These are phyloP conservation scores for Golubevia sp. DNA, from an alignment of 1,284 basidiomycete species.

Conservation along the genomic window DNA sequence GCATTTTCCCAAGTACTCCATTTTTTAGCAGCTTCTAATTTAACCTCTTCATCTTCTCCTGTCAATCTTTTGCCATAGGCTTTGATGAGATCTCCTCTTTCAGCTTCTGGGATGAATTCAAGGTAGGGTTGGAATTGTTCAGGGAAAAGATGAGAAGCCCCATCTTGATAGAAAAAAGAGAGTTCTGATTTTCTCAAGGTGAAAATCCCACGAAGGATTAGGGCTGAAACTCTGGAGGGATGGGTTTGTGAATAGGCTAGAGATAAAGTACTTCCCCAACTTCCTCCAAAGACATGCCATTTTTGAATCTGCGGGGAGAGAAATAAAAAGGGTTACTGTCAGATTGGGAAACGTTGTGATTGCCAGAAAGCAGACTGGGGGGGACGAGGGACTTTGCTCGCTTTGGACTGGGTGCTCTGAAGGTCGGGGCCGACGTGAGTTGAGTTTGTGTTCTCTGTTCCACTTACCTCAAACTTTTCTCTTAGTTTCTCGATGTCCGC, in stretches of 20 bases:
- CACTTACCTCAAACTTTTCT: slow-evolving; percentile 66
- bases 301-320: slow-evolving; percentile 12
- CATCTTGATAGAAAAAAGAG: slow-evolving; percentile 88
- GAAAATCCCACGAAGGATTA: slow-evolving; percentile 90
- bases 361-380: too few relatives aligned
- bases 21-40: slow-evolving; percentile 76
- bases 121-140: slow-evolving; percentile 67
- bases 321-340: not conserved
- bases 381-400: too few relatives aligned
- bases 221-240: slow-evolving; percentile 76
- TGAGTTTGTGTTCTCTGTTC: not conserved
- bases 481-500: slow-evolving; percentile 84
- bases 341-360: too few relatives aligned
- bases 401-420: too few relatives aligned
- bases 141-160: slow-evolving; percentile 62
- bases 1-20: slow-evolving; percentile 67
- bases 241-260: slow-evolving; percentile 64
- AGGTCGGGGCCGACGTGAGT: not conserved
- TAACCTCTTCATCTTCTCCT: slow-evolving; percentile 72
- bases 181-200: slow-evolving; percentile 81
- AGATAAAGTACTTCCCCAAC: not conserved
- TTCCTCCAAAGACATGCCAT: slow-evolving; percentile 57
- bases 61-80: slow-evolving; percentile 82
- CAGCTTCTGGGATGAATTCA: slow-evolving; percentile 76
- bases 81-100: slow-evolving; percentile 77